Conservation (phyloP, 192 early-diverging fungal genomes). For the Rhizoclosmatium globosum region DNA sequence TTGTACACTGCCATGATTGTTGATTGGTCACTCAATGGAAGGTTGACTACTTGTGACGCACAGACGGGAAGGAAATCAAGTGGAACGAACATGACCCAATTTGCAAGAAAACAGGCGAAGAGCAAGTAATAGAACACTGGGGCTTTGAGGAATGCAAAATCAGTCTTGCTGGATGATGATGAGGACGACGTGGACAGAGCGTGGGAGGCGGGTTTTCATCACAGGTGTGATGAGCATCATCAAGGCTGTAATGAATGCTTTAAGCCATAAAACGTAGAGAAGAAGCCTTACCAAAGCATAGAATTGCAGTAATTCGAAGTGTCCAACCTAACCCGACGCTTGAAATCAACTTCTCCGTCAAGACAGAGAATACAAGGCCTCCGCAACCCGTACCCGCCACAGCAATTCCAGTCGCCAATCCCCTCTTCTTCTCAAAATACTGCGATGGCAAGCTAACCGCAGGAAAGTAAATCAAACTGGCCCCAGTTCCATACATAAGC, state of each 20-base stretch:
- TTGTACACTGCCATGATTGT: conserved; percentile 66
- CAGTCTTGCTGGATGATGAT: background rate
- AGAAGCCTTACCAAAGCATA: conserved; percentile 24
- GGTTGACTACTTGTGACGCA: conserved; percentile 1
- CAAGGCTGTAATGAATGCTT: background rate
- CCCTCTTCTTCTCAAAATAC: conserved; percentile 73
- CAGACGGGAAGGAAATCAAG: conserved; percentile 14
- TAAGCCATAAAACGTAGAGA: background rate
- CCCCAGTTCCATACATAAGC: conserved; percentile 76
- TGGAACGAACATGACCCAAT: conserved; percentile 17
- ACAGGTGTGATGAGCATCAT: conserved; percentile 46
- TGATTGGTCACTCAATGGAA: background rate
- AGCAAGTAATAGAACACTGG: conserved; percentile 12
- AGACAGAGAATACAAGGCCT: conserved; percentile 71
- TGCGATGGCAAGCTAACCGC: conserved; percentile 70
- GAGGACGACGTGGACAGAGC: too few species aligned
- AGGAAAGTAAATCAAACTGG: conserved; percentile 70
- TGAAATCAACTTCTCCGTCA: conserved; percentile 66
- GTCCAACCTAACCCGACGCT: conserved; percentile 68
- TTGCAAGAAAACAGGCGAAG: conserved; percentile 46
- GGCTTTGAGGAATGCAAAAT: conserved; percentile 25
- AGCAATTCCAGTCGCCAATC: conserved; percentile 76
- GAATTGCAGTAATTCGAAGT: conserved; percentile 71
- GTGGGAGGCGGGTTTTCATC: conserved; percentile 17
- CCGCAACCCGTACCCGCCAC: conserved; percentile 77